Evolutionary conservation across 2,329 filamentous ascomycete genomes (phyloP), one percentile per base, ranked within the genome.

Genomic region (Phaeosphaeria sp.): DNA sequence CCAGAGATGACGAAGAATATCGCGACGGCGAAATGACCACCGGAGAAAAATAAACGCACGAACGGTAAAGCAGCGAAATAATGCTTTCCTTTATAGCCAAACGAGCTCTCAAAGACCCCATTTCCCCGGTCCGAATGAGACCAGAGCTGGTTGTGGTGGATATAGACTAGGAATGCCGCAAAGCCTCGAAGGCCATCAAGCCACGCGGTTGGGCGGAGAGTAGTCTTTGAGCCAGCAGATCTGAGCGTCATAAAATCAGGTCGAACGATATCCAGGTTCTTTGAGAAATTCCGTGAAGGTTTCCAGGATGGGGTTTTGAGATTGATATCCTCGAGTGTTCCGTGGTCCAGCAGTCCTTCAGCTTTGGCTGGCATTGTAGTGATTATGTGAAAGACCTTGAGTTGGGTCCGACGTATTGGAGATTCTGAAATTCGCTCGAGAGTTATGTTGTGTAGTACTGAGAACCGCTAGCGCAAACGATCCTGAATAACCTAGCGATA

Each of bases 141-240:
- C 80, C 80, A 76, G 60, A 71, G 25, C 71, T 74, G 55, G 70
- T 77, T 72, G 87, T 87, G 45, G 52, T 88, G 85, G 63, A 83
- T 80, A 72, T 89, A 90, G 15, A 91, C 88, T 25, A 90, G 71
- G 27, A 91, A 80, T 2, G 88, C 87, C 4, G 88, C 87, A 60
- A 90, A 89, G 3, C 89, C 88, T 68, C 89, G 79, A 15, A 91
- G 77, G 15, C 88, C 88, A 64, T 91, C 88, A 20, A 88, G 80
- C 73, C 73, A 76, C 6, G 74, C 72, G 49, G 74, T 76, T 49
- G 59, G 64, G 48, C 72, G 60, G 3, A 67, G 42, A 21, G 62
- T 67, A 25, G 11, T 54, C 46, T 72, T 73, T 6, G 65, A 56
- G 25, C 47, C 62, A 30, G 50, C 44, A 33, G 63, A 58, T 51